A percentile compares a stretch with the other conserved stretches of the same genome.
Conservation (phyloP, 106 monocot species). For the Hemerocallis citrina region DNA sequence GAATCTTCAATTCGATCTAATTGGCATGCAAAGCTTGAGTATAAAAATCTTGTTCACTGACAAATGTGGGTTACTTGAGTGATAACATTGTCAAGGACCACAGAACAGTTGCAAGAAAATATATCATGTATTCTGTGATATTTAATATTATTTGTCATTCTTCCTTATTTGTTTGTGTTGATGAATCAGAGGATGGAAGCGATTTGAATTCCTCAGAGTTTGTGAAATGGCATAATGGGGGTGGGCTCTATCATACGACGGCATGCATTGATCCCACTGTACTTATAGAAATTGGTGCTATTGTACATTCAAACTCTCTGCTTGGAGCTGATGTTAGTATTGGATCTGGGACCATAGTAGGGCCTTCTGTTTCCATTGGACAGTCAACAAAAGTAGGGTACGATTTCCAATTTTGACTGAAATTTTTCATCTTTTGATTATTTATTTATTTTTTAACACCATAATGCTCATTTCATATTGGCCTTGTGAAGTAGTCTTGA, state of each 20-base stretch:
- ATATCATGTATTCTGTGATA: too few relatives aligned
- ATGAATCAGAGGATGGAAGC: conserved; percentile 17
- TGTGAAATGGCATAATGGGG: conserved; percentile 68
- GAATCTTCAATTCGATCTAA: too few relatives aligned
- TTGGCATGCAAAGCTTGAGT: too few relatives aligned
- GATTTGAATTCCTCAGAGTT: conserved; percentile 24
- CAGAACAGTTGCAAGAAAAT: too few relatives aligned
- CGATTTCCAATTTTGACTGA: neutral
- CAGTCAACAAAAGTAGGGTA: conserved; percentile 72
- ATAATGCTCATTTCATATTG: neutral
- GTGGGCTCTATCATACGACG: conserved; percentile 61
- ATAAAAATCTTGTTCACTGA: too few relatives aligned
- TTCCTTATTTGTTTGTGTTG: neutral
- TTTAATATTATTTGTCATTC: conserved; percentile 8
- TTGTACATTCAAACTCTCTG: conserved; percentile 58
- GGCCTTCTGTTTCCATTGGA: conserved; percentile 68
- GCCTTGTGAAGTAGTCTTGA: neutral
- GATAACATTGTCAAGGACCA: too few relatives aligned
- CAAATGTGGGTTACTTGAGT: too few relatives aligned
- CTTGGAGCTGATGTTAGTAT: conserved; percentile 57
- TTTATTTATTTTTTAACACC: neutral
- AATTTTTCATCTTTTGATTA: neutral
- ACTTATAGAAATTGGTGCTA: conserved; percentile 59
- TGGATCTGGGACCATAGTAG: conserved; percentile 82
- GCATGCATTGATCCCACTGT: conserved; percentile 58